Evolutionary conservation across 2,329 filamentous ascomycete species (phyloP), one percentile per base, ranked within the genome.

Genomic region (Calonectria honghensis): DNA sequence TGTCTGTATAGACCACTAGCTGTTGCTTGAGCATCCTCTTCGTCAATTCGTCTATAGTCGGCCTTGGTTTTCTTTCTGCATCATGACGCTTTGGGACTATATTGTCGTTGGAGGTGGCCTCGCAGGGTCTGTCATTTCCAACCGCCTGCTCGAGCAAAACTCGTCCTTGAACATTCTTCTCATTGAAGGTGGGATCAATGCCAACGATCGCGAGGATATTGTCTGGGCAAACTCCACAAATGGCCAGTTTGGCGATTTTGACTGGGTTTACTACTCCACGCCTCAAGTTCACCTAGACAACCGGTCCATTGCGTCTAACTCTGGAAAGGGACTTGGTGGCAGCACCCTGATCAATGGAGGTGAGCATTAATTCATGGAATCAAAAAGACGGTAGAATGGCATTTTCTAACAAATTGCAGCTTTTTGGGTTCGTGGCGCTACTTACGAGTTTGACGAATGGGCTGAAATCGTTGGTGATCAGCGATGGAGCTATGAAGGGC

Each of bases 391-490:
- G 1, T 10, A 18, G 10, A 48, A 3, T 5, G 13, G 16, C 11
- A 24, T 13, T 24, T 6, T 7, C 51, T 72, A 18, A 72, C 32
- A 31, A 3, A 6, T 11, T 29, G 4, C 13, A 72, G 70, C 70
- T 10, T 67, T 67, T 45, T 87, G 87, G 82, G 84, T 85, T n/a
- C 86, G 87, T 48, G 88, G 87, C 5, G 83, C 84, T 32, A 80
- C 81, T 10, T 79, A 80, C 18, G 88, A 89, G 76, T 90, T 87
- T 74, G 84, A 89, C 50, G 81, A 84, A 35, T 89, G 88, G 88
- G 59, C 77, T 41, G 48, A 81, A 24, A 32, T 76, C 31, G 72
- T 81, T 32, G 54, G 51, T 5, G 87, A 89, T 72, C 39, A 83
- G 2, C 79, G 82, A 14, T 91, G 88, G 86, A 85, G 84, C 70